A percentile compares a stretch with the other conserved stretches of the same genome.
Conservation (phyloP, 2,329 filamentous ascomycete species). For the Phyllosticta paracitricarpa region DNA sequence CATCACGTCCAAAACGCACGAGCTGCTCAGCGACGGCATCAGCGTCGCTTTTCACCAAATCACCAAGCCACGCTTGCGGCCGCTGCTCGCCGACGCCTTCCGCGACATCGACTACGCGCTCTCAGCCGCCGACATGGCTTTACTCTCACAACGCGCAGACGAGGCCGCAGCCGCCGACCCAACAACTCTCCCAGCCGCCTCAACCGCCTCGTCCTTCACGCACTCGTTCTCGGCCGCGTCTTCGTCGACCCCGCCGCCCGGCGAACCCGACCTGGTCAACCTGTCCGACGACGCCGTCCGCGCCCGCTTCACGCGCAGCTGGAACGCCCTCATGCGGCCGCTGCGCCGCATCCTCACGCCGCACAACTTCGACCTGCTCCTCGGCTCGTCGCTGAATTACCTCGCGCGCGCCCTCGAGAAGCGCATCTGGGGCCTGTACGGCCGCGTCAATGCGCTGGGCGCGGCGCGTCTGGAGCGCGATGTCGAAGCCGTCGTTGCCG, state of each 20-base stretch:
- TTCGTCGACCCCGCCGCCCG: constrained; percentile 28
- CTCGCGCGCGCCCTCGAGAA: constrained; percentile 77
- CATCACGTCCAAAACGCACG: constrained; percentile 68
- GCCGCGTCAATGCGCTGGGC: constrained; percentile 69
- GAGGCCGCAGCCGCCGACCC: constrained; percentile 7
- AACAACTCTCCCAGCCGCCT: not conserved
- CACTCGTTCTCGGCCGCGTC: constrained; percentile 28
- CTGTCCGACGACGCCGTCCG: constrained; percentile 54
- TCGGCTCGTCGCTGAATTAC: constrained; percentile 63
- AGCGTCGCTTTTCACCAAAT: constrained; percentile 81
- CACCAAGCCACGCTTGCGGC: constrained; percentile 72
- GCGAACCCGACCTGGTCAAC: constrained; percentile 26
- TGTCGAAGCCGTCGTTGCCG: constrained; percentile 60
- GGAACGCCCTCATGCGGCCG: constrained; percentile 77
- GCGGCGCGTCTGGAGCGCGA: constrained; percentile 78
- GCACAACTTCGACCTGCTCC: constrained; percentile 63
- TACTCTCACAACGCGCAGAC: constrained; percentile 20
- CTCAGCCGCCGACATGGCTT: constrained; percentile 48
- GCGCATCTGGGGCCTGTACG: constrained; percentile 70
- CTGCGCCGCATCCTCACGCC: constrained; percentile 75
- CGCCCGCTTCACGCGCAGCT: constrained; percentile 71
- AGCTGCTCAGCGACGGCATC: constrained; percentile 75
- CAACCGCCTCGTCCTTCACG: constrained; percentile 7
- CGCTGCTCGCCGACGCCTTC: constrained; percentile 79
- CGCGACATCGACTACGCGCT: constrained; percentile 77